These are phyloP conservation scores for Septoria petroselini DNA, from an alignment of 2,329 filamentous ascomycete genomes.

Conservation along the genomic window DNA sequence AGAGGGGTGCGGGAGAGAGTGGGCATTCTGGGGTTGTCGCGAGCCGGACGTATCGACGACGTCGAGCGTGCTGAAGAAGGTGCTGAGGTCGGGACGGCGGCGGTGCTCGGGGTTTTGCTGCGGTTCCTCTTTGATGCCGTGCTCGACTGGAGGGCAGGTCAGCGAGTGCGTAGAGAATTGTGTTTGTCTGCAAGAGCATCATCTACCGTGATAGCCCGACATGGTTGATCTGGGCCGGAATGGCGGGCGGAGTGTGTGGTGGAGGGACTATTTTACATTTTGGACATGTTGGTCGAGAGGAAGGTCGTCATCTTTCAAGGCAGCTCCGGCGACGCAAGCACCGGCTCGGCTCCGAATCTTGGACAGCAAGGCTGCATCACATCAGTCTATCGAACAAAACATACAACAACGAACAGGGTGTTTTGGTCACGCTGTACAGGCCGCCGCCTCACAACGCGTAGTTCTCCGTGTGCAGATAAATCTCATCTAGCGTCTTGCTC, in stretches of 20 bases:
- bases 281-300: no score
- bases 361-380: no score
- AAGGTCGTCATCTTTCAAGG: no score
- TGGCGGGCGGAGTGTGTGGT: no score
- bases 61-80: constrained; percentile 63
- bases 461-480: constrained; percentile 93
- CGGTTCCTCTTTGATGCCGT: constrained; percentile 10
- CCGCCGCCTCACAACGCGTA: constrained; percentile 67
- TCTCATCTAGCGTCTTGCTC: constrained; percentile 75
- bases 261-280: no score
- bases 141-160: not conserved
- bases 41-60: constrained; percentile 54
- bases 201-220: constrained; percentile 10
- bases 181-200: not conserved
- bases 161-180: not conserved
- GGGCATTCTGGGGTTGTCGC: constrained; percentile 50
- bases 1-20: constrained; percentile 59
- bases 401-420: no score
- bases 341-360: no score
- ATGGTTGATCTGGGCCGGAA: not conserved
- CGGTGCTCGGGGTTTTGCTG: constrained; percentile 23
- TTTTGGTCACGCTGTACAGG: not conserved
- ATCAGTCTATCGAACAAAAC: no score
- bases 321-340: no score
- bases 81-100: constrained; percentile 61